A percentile compares a stretch with the other conserved stretches of the same genome.
Conservation (phyloP, 1,284 basidiomycete genomes). For the Rhodotorula sp. region DNA sequence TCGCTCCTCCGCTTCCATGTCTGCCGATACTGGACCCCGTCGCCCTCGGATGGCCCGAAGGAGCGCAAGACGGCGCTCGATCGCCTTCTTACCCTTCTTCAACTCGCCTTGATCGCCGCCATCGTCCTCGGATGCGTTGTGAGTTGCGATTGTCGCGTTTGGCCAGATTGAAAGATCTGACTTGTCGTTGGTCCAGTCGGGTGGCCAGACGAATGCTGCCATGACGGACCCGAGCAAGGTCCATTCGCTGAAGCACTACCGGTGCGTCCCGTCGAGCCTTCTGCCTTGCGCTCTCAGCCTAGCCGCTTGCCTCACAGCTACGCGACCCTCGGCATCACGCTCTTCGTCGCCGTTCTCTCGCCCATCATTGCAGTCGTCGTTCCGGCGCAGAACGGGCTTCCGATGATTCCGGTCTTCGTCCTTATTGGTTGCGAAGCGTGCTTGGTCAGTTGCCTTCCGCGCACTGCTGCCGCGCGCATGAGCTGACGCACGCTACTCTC, state of each 20-base stretch:
- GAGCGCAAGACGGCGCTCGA: neutral
- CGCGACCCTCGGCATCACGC: neutral
- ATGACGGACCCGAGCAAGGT: neutral
- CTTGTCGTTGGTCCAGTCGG: neutral
- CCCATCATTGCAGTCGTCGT: neutral
- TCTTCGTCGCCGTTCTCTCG: conserved; percentile 3
- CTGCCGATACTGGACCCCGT: conserved; percentile 14
- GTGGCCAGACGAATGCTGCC: neutral
- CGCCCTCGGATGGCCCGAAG: neutral
- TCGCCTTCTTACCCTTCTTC: neutral
- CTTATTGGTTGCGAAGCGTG: neutral
- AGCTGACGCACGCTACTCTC: neutral
- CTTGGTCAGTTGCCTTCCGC: conserved; percentile 9
- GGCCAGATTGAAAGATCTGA: neutral
- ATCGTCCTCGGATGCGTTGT: conserved; percentile 16
- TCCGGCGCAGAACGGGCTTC: neutral
- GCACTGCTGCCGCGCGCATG: neutral
- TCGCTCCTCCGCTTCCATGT: conserved; percentile 26
- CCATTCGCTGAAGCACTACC: neutral
- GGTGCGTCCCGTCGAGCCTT: conserved; percentile 6
- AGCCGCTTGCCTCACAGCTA: neutral
- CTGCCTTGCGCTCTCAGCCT: neutral
- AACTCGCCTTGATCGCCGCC: conserved; percentile 3
- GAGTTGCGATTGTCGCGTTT: neutral
- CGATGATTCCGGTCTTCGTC: neutral